Base-by-base conservation (phyloP, 108 stramenopile species). In the Skeletonema tropicum region DNA sequence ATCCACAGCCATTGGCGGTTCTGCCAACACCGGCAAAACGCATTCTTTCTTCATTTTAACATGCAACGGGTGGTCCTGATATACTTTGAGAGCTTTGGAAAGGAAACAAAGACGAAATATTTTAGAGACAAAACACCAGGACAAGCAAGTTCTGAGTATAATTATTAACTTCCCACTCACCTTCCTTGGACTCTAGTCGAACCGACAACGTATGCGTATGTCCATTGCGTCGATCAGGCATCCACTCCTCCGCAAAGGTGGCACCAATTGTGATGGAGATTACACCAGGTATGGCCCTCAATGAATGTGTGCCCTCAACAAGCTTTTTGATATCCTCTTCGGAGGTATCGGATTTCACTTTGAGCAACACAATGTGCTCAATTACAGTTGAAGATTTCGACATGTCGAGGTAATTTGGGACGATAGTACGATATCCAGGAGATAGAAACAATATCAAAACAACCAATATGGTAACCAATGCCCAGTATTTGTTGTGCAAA, bases 321-420 rank as follows among this genome's bases (percentile, higher is more conserved):
- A 82, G 41, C n/a, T 31, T 29, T 14, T 72, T 21, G 15, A 77
- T 60, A 13, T 82, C 76, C 1, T 72, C 58, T 59, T 71, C 64
- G 2, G 76, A 60, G 7, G 45, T 65, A 60, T 82, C 71, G 2
- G 32, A 3, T 3, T 69, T 69, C 4, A 77, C 81, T 67, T 82
- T 82, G 23, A 82, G 70, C 6, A 82, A 52, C 10, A 82, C 81
- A 10, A 82, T 66, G 76, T 82, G 81, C 60, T 82, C 81, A 19
- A 82, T 72, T 6, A 76, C 80, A 46, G 60, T 63, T 21, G 59
- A 39, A 46, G 60, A n/a, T n/a, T n/a, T 63, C 21, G 59, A 39
- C 42, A 45, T 41, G 13, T 12, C 12, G 39, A 3, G 39, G 12
- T 41, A 41, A 30, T 69, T 59, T 35, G 64, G 25, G n/a, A 48